These are phyloP conservation scores for Agaricales sp. DNA, from an alignment of 1,284 basidiomycete species.

Conservation along the genomic window DNA sequence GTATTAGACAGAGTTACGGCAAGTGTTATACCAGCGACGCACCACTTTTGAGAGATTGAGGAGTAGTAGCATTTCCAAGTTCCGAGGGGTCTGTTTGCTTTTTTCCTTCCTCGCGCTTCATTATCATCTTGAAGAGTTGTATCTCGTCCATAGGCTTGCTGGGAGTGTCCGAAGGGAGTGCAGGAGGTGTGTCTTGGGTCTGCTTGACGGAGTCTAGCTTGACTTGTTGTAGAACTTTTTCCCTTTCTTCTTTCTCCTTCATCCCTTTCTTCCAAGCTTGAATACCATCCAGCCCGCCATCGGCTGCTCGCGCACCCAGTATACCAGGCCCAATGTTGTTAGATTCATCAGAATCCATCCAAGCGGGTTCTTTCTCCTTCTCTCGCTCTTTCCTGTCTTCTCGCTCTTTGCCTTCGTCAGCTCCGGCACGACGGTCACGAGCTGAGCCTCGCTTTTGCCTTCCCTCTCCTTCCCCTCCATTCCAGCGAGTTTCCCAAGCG, in stretches of 20 bases:
- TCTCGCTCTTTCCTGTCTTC: slow-evolving; percentile 52
- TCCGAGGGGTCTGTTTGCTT: slow-evolving; percentile 30
- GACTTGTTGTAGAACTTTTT: slow-evolving; percentile 18
- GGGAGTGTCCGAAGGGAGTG: slow-evolving; percentile 9
- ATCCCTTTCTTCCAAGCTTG: slow-evolving; percentile 86
- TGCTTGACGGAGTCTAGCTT: slow-evolving; percentile 13
- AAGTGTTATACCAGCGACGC: background rate
- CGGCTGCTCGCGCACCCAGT: slow-evolving; percentile 44
- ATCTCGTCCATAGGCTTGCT: slow-evolving; percentile 66
- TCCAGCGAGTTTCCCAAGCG: slow-evolving; percentile 46
- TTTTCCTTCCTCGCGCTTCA: slow-evolving; percentile 74
- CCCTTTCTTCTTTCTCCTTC: slow-evolving; percentile 69
- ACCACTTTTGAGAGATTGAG: slow-evolving; percentile 2
- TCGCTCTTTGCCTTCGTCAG: slow-evolving; percentile 34
- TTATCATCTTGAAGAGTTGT: slow-evolving; percentile 76
- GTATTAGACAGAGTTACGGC: background rate
- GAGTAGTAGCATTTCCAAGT: background rate
- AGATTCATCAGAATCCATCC: slow-evolving; percentile 85
- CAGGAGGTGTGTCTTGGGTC: slow-evolving; percentile 10
- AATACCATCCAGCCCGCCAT: slow-evolving; percentile 74
- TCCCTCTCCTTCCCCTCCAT: slow-evolving; percentile 48
- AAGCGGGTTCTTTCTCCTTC: slow-evolving; percentile 78
- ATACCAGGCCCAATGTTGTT: slow-evolving; percentile 45
- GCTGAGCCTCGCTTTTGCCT: slow-evolving; percentile 46
- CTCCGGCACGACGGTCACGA: slow-evolving; percentile 44